These are phyloP conservation scores for Clarireedia monteithiana DNA, from an alignment of 2,329 filamentous ascomycete species.

Conservation along the genomic window DNA sequence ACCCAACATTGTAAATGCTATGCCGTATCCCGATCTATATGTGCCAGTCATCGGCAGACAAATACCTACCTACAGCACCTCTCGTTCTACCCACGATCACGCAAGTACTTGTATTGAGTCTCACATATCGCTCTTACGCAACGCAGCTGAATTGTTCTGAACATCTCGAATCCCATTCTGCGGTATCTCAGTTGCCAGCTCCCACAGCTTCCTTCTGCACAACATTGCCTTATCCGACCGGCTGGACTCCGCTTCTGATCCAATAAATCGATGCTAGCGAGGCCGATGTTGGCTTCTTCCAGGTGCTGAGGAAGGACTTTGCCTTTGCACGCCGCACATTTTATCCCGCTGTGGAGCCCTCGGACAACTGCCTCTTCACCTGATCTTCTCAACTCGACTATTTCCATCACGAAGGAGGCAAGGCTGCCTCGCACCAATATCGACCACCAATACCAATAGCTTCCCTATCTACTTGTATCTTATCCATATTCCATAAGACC, in stretches of 20 bases:
- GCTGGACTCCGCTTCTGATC: constrained; percentile 6
- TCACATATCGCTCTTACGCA: background rate
- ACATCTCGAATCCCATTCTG: background rate
- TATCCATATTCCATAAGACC: background rate
- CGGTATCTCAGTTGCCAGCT: background rate
- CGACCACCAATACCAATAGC: no score
- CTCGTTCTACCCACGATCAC: background rate
- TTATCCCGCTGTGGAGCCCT: background rate
- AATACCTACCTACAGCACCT: background rate
- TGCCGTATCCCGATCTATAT: background rate
- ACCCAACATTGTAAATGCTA: background rate
- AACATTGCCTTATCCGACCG: constrained; percentile 3
- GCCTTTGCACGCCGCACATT: no score
- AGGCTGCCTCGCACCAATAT: no score
- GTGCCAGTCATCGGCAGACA: background rate
- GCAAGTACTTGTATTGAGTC: background rate
- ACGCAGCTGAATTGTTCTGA: constrained; percentile 2
- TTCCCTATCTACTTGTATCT: background rate
- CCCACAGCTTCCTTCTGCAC: background rate
- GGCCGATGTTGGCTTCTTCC: constrained; percentile 2
- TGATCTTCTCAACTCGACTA: background rate
- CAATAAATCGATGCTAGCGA: background rate
- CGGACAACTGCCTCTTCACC: background rate
- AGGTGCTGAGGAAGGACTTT: background rate
- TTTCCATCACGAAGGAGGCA: background rate